Evolutionary conservation across 2,329 filamentous ascomycete genomes (phyloP), one percentile per base, ranked within the genome.

Genomic region (Pseudofabraea citricarpa): DNA sequence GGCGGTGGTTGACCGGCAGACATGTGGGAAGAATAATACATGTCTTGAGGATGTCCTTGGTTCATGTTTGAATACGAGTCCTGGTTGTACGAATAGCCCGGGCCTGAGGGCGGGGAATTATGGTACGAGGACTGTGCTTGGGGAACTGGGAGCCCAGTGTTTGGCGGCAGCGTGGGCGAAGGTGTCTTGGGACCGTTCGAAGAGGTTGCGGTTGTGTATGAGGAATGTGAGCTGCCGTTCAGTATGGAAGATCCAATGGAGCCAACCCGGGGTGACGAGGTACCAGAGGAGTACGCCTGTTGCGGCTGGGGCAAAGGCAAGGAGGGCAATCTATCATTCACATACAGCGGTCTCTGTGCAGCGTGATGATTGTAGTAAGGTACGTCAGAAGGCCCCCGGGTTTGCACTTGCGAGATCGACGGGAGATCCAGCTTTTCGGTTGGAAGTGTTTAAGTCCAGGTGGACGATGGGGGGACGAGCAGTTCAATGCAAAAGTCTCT

Each of bases 381-480:
- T 59, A 77, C 74, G 69, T 90, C 84, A 68, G 78, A 75, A 63
- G 77, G 75, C 73, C 83, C 84, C 80, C 86, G 83, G 78, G 83
- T 80, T 70, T 87, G 83, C 73, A 87, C 80, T 74, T 87, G 83
- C 63, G 85, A 85, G 64, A 90, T 85, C 71, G 87, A 87, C 72
- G 87, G 86, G 68, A 90, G 82, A 87, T 90, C 88, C 88, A 94
- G 88, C 76, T 90, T 93, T 84, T 80, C 87, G 87, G 81, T 85
- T 71, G 80, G 46, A 49, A 36, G 33, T 51, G 44, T 56, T 49
- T 55, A 52, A 57, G 58, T 58, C 57, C 46, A 40, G 42, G 41
- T 51, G 56, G 57, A 62, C 56, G 53, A 48, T 52, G 50, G 45
- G 47, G 32, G 36, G 49, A n/a, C n/a, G n/a, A n/a, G n/a, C n/a